Percentiles rank a stretch among this genome's conserved stretches.
Conservation (phyloP, 129 eudicot genomes). For the Artemisia annua region DNA sequence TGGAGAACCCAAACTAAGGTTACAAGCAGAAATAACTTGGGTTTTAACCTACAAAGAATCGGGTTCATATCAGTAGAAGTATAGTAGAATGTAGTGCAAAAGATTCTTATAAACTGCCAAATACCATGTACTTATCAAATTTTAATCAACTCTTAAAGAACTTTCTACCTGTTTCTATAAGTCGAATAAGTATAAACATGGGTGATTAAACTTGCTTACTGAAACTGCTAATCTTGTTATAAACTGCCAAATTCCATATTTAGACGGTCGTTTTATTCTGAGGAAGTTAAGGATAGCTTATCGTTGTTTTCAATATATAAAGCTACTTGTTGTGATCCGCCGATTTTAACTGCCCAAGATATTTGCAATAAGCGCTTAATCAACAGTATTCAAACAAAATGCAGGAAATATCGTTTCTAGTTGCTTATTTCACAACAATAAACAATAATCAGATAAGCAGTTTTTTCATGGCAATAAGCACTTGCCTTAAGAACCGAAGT, state of each 20-base stretch:
- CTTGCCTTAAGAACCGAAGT: conserved; percentile 86
- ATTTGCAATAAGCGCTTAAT: too few species aligned
- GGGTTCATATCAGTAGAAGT: background rate
- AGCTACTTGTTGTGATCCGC: too few species aligned
- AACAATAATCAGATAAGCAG: background rate
- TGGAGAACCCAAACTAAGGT: conserved; percentile 5
- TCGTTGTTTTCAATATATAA: too few species aligned
- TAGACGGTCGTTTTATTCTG: too few species aligned
- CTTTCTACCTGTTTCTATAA: background rate
- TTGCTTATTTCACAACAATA: too few species aligned
- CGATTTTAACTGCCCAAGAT: too few species aligned
- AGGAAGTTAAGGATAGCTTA: too few species aligned
- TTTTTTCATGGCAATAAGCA: background rate
- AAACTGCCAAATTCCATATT: too few species aligned
- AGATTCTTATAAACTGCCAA: background rate
- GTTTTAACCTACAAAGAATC: background rate
- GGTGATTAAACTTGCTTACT: too few species aligned
- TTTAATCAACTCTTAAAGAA: conserved; percentile 14
- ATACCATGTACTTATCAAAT: background rate
- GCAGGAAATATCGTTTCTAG: too few species aligned
- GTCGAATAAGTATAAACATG: background rate
- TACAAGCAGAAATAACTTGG: background rate
- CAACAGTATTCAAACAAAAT: too few species aligned
- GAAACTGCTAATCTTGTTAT: too few species aligned
- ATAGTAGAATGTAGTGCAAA: conserved; percentile 1